Base-by-base conservation (phyloP, 2,329 filamentous ascomycete genomes). In the Colletotrichum agaves region DNA sequence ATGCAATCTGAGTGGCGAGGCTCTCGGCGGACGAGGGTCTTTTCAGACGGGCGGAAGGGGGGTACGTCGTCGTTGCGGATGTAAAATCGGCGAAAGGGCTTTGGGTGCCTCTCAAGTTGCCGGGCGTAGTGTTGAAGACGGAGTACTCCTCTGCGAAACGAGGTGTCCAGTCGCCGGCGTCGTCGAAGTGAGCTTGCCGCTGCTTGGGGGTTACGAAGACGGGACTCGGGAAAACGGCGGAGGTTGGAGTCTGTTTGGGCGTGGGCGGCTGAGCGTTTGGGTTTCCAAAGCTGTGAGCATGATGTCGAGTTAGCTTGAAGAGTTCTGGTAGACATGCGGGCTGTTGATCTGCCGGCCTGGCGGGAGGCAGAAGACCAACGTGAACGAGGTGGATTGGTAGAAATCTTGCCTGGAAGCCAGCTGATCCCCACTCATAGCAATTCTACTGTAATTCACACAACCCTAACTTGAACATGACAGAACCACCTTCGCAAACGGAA, bases 391-490 rank as follows among this genome's bases (percentile, higher is more conserved):
- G 35, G 56, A 63, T 63, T 55, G 67, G 69, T 69, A 63, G 67
- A 68, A 68, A 60, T 69, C 78, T 79, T 83, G 81, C 87, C 86
- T 88, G 77, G 82, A 81, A 79, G 80, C 79, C 76, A 79, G 79
- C 80, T 84, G 83, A 80, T 88, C 84, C 80, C 84, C 85, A 84
- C 82, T 89, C 88, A 90, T 90, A 89, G 85, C 87, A 88, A 72
- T 75, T 79, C 72, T 69, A 67, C 67, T 70, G 69, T 59, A 61
- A 49, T 69, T 69, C 62, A 69, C 62, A 66, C 63, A 61, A 64
- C 65, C 65, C 69, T 68, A 61, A 67, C 70, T 69, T 59, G 58
- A 55, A 61, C 70, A 71, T 71, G 66, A 64, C 70, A 63, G 46
- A 62, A 46, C 50, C 52, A 69, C 67, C 52, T 23, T 50, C 23